Conservation (phyloP, 371 early-diverging fungal genomes). For the Mortierella sp. region DNA sequence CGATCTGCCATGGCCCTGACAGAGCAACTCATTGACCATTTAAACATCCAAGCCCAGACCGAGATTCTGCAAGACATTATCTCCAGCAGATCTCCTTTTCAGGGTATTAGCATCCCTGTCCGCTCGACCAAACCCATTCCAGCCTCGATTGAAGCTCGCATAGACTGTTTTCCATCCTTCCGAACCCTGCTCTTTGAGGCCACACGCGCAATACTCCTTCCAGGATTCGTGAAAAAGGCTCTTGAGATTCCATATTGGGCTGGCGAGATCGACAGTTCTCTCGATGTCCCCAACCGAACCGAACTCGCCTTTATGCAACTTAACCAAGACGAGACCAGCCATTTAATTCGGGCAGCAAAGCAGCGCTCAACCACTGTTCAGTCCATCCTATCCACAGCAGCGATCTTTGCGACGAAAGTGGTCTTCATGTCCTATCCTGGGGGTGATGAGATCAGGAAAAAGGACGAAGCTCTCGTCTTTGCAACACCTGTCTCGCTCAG, state of each 20-base stretch:
- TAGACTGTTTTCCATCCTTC: constrained; percentile 35
- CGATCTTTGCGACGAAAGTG: constrained; percentile 27
- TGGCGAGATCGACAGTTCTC: constrained; percentile 39
- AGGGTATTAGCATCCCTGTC: constrained; percentile 2
- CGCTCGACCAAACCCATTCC: constrained; percentile 11
- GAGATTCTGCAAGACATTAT: neutral
- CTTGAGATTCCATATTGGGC: constrained; percentile 43
- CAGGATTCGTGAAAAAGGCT: constrained; percentile 29
- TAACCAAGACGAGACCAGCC: constrained; percentile 12
- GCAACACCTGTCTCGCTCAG: constrained; percentile 44
- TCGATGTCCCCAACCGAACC: constrained; percentile 28
- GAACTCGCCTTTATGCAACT: constrained; percentile 22
- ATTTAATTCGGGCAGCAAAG: constrained; percentile 21
- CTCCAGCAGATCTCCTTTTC: neutral
- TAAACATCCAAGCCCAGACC: constrained; percentile 12
- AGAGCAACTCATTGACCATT: constrained; percentile 26
- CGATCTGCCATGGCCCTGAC: constrained; percentile 29
- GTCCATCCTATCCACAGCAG: constrained; percentile 22
- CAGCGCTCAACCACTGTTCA: constrained; percentile 30
- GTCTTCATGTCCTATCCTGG: constrained; percentile 22
- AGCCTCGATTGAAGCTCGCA: constrained; percentile 31
- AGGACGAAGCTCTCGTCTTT: constrained; percentile 24
- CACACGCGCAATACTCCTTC: constrained; percentile 20
- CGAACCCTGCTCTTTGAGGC: constrained; percentile 26
- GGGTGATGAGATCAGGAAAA: neutral